phyloP scores from a whole-genome alignment of 2,329 filamentous ascomycete genomes.

The Penicillium hordei region DNA sequence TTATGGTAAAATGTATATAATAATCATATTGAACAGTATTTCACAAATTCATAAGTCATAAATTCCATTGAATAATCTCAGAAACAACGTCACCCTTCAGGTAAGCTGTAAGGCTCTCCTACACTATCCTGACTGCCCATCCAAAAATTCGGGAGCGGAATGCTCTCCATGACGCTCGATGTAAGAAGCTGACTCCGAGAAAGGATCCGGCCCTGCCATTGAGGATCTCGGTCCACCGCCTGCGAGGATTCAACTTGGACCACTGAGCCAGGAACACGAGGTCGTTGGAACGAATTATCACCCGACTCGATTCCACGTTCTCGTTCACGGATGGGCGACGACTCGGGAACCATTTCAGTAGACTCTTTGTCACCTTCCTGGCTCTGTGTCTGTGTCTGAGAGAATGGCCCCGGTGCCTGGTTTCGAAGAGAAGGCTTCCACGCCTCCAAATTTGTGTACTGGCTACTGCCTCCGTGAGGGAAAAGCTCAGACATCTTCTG shows the following conservation, averaged over 20 bases:
- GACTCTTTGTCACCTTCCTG: conserved; percentile 24
- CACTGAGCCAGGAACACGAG: conserved; percentile 28
- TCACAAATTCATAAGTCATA: conserved; percentile 16
- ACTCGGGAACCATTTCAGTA: conserved; percentile 41
- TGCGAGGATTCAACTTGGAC: conserved; percentile 47
- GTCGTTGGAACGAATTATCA: conserved; percentile 17
- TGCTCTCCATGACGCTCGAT: conserved; percentile 46
- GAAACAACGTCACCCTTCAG: conserved; percentile 20
- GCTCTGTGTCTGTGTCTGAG: conserved; percentile 24
- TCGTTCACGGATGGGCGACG: conserved; percentile 34
- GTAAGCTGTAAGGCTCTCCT: conserved; percentile 38
- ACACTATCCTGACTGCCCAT: conserved; percentile 41
- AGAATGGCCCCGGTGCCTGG: conserved; percentile 12
- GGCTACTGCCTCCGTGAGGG: conserved; percentile 29
- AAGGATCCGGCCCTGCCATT: conserved; percentile 26
- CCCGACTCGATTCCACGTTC: conserved; percentile 12
- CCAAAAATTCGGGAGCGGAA: conserved; percentile 42
- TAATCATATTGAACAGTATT: background rate
- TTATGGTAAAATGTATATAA: background rate
- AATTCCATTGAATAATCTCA: conserved; percentile 4
- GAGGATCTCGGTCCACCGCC: conserved; percentile 28
- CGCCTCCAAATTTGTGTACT: conserved; percentile 12
- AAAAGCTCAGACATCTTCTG: conserved; percentile 43
- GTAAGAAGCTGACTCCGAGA: conserved; percentile 41
- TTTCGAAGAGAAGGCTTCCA: conserved; percentile 6